Evolutionary conservation across 768 basidiomycete species (phyloP).

Genomic region (Astraeus odoratus): DNA sequence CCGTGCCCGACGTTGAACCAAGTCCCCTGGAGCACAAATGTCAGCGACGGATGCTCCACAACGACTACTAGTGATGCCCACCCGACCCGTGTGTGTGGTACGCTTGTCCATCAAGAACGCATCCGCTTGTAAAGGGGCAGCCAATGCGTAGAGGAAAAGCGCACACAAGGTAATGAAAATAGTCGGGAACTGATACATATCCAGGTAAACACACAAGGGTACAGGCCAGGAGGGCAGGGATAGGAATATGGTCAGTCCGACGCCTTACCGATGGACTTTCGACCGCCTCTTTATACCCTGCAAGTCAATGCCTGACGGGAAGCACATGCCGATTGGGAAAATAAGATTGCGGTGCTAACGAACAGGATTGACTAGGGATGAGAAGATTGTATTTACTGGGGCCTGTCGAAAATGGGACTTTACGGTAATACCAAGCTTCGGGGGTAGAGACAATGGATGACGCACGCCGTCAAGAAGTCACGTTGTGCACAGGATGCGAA

Average conservation of each 20-base stretch:
- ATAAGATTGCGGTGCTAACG: background rate
- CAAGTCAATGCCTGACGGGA: background rate
- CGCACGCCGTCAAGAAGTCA: background rate
- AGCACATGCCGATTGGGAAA: background rate
- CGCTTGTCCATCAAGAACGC: slow-evolving; percentile 42
- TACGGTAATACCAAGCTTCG: background rate
- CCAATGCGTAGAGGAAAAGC: slow-evolving; percentile 35
- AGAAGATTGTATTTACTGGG: too few relatives aligned
- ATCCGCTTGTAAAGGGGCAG: slow-evolving; percentile 28
- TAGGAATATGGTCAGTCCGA: background rate
- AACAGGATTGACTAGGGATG: background rate
- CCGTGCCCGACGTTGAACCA: slow-evolving; percentile 57
- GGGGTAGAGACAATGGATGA: background rate
- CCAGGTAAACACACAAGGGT: background rate
- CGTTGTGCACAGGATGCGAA: background rate
- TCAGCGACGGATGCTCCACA: slow-evolving; percentile 3
- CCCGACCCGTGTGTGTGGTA: slow-evolving; percentile 47
- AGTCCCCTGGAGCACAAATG: slow-evolving; percentile 43
- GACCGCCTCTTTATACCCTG: background rate
- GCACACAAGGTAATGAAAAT: slow-evolving; percentile 35
- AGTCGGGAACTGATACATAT: slow-evolving; percentile 17
- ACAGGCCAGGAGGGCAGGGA: background rate
- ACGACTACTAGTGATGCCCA: slow-evolving; percentile 18
- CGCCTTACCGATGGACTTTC: background rate
- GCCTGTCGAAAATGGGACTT: background rate